Evolutionary conservation across 2,329 filamentous ascomycete species (phyloP).

Genomic region (Pseudogymnoascus sp.): DNA sequence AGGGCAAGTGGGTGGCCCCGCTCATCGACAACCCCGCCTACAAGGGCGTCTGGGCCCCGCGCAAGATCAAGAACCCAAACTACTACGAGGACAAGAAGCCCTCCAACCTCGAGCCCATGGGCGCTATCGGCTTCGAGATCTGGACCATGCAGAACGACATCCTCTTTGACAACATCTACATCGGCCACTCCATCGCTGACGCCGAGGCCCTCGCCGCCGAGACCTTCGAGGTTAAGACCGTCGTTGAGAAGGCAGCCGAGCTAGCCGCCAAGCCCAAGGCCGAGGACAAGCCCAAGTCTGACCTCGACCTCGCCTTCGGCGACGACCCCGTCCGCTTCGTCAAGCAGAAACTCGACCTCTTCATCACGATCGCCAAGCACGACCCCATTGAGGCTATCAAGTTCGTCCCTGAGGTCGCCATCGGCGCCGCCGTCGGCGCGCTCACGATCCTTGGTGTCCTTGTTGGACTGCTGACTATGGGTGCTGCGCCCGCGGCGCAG

Average conservation of each 20-base stretch:
- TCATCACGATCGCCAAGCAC: conserved; percentile 71
- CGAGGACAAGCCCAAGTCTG: conserved; percentile 52
- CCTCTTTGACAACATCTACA: conserved; percentile 99
- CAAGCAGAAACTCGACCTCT: conserved; percentile 88
- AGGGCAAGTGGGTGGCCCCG: conserved; percentile 96
- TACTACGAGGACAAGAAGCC: conserved; percentile 97
- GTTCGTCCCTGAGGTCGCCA: conserved; percentile 86
- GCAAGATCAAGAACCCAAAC: conserved; percentile 93
- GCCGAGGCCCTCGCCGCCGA: conserved; percentile 82
- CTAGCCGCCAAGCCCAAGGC: conserved; percentile 72
- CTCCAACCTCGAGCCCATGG: conserved; percentile 95
- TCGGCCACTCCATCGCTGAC: conserved; percentile 92
- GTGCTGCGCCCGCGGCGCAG: conserved; percentile 58
- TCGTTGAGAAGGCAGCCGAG: conserved; percentile 72
- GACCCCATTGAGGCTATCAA: conserved; percentile 78
- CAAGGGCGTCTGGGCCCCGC: conserved; percentile 91
- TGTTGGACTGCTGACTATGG: conserved; percentile 55
- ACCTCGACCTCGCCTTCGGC: conserved; percentile 74
- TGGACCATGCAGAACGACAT: conserved; percentile 99
- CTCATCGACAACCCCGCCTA: conserved; percentile 95
- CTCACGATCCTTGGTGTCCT: conserved; percentile 65
- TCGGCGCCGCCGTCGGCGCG: conserved; percentile 63
- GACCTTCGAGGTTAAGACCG: conserved; percentile 83
- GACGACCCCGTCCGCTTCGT: conserved; percentile 84
- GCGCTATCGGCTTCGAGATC: conserved; percentile 97